phyloP scores from a whole-genome alignment of 2,329 filamentous ascomycete genomes.

The Fonsecaea pugnacius region DNA sequence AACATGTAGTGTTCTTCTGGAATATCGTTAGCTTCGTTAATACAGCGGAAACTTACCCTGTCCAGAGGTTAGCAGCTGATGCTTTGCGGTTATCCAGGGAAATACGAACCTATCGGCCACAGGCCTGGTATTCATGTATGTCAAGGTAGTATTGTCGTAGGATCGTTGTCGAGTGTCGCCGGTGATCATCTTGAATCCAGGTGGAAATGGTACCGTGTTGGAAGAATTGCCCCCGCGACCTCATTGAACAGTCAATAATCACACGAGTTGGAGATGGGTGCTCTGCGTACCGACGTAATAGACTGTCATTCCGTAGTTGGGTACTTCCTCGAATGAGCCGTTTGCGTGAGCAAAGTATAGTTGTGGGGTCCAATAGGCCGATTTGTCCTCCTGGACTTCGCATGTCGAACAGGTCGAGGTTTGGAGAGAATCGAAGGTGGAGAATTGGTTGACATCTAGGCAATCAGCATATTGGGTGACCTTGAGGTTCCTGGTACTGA shows the following conservation, averaged over 20 bases:
- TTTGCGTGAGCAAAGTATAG: constrained; percentile 76
- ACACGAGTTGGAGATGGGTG: constrained; percentile 41
- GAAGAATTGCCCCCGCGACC: constrained; percentile 49
- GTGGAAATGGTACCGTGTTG: constrained; percentile 72
- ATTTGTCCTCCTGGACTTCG: constrained; percentile 77
- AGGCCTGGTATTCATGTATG: constrained; percentile 56
- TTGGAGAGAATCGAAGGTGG: constrained; percentile 63
- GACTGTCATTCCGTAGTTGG: constrained; percentile 55
- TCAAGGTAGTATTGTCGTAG: constrained; percentile 33
- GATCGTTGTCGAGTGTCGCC: constrained; percentile 68
- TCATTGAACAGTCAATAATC: constrained; percentile 40
- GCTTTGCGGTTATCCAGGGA: constrained; percentile 64
- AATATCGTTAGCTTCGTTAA: constrained; percentile 61
- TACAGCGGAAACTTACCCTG: constrained; percentile 83
- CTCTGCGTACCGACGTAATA: constrained; percentile 37
- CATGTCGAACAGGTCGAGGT: constrained; percentile 80
- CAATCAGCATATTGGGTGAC: constrained; percentile 21
- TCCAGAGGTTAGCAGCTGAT: constrained; percentile 7
- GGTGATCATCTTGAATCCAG: constrained; percentile 79
- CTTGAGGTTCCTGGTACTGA: constrained; percentile 52
- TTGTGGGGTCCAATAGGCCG: constrained; percentile 82
- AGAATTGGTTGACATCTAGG: constrained; percentile 65
- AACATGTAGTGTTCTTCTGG: constrained; percentile 75
- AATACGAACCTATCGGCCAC: constrained; percentile 75
- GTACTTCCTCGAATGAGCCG: constrained; percentile 47